These are phyloP conservation scores for Coemansia sp. DNA, from an alignment of 192 early-diverging fungal genomes.

Conservation along the genomic window DNA sequence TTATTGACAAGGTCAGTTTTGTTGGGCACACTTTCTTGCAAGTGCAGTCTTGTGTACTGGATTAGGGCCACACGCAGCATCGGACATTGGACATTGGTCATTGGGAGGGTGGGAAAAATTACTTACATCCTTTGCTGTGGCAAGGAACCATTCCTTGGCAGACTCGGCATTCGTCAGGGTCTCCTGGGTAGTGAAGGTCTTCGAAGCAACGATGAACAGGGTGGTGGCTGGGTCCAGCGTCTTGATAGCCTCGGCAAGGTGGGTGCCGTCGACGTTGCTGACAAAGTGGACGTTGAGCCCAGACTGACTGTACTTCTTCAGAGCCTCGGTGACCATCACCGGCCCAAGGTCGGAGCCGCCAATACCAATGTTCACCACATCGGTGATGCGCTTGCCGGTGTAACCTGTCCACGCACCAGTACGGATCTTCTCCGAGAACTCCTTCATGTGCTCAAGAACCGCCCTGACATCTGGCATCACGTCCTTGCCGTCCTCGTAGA, in stretches of 20 bases:
- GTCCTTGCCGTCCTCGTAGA: slow-evolving; percentile 84
- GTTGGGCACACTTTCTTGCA: neutral
- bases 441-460: slow-evolving; percentile 91
- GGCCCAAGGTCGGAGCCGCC: slow-evolving; percentile 98
- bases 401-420: slow-evolving; percentile 95
- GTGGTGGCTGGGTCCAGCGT: slow-evolving; percentile 80
- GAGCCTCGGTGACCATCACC: slow-evolving; percentile 98
- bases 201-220: slow-evolving; percentile 94
- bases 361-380: slow-evolving; percentile 98
- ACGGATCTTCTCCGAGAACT: slow-evolving; percentile 79
- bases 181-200: slow-evolving; percentile 99
- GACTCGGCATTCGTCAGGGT: slow-evolving; percentile 96
- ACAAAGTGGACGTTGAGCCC: slow-evolving; percentile 91
- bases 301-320: slow-evolving; percentile 85
- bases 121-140: slow-evolving; percentile 72
- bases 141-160: slow-evolving; percentile 92
- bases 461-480: slow-evolving; percentile 94
- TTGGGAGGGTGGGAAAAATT: neutral
- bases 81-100: neutral
- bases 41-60: neutral
- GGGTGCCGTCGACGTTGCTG: slow-evolving; percentile 97
- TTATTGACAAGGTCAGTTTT: neutral
- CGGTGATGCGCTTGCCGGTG: slow-evolving; percentile 90
- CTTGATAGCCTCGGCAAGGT: slow-evolving; percentile 92
- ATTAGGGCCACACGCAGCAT: slow-evolving; percentile 13